These are phyloP conservation scores for Suillus plorans DNA, from an alignment of 768 basidiomycete species.

Conservation along the genomic window DNA sequence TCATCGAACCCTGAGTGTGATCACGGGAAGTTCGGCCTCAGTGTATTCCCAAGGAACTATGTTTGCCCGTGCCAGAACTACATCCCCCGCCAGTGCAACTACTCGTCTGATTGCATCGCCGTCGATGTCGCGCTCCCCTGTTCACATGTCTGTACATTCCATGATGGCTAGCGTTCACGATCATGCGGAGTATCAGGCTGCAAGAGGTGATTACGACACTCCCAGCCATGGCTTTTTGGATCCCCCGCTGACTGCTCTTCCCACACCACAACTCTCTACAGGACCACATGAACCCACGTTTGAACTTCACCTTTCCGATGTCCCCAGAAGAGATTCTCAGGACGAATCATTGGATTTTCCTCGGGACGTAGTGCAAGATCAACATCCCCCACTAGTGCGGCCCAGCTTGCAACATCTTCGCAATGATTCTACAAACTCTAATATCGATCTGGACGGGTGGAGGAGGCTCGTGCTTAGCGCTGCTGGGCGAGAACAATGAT, in stretches of 20 bases:
- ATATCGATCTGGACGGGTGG: slow-evolving; percentile 16
- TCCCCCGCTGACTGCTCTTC: slow-evolving; percentile 10
- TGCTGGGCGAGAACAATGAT: slow-evolving; percentile 7
- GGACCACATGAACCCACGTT: slow-evolving; percentile 6
- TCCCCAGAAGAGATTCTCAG: background rate
- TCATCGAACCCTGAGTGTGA: background rate
- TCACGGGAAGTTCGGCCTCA: slow-evolving; percentile 5
- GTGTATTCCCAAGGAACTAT: slow-evolving; percentile 11
- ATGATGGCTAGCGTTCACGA: slow-evolving; percentile 9
- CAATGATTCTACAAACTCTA: slow-evolving; percentile 10
- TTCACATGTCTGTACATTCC: slow-evolving; percentile 5
- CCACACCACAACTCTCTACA: slow-evolving; percentile 5
- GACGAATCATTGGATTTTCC: slow-evolving; percentile 8
- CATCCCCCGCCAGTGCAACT: background rate
- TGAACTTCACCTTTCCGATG: slow-evolving; percentile 11
- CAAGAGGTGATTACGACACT: background rate
- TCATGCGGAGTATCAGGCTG: background rate
- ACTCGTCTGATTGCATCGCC: background rate
- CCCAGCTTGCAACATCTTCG: slow-evolving; percentile 8
- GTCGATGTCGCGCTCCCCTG: background rate
- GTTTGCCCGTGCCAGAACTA: background rate
- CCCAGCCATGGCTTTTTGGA: background rate
- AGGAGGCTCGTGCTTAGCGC: slow-evolving; percentile 15
- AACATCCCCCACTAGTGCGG: background rate
- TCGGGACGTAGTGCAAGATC: background rate